Base-by-base conservation (phyloP, 2,329 filamentous ascomycete genomes). In the Colletotrichum sp. region DNA sequence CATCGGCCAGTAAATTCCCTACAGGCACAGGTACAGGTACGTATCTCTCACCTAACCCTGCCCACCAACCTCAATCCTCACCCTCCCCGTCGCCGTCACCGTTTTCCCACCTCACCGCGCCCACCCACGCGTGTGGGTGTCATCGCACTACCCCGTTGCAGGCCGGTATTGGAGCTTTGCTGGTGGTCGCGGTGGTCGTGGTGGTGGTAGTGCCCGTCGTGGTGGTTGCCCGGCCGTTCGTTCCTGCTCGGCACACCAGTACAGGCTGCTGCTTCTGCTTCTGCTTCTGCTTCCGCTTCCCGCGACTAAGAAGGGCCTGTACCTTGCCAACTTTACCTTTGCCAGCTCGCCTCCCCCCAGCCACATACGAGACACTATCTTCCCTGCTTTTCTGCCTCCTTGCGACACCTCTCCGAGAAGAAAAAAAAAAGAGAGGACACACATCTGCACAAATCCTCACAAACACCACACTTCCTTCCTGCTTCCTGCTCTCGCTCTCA, bases 331-430 rank as follows among this genome's bases (percentile, higher is more conserved):
- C 32, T 27, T 25, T 22, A 15, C 16, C 36, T 34, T 34, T 34
- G 49, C 52, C 63, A 66, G 62, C 63, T 61, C 34, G 65, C 59
- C 22, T 29, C 25, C 62, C 73, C 78, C 81, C 79, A 80, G 76
- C 79, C 80, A 81, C 80, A 72, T 73, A 72, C 78, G 77, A 77
- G 76, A 76, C 77, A 77, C 77, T 57, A 77, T 76, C 78, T 77
- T 80, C 81, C 80, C 81, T 81, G 78, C 80, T 81, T 80, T 78
- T 65, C 69, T 69, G 77, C 65, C 68, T 77, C 75, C 71, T 69
- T 78, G 75, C 72, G 72, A 78, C 78, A 77, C 57, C 68, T n/a
- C n/a, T 30, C 57, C 16, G 27, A 61, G 30, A 36, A 22, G 15
- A 13, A 63, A 32, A 62, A 70, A 73, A 27, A 22, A 34, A 57